phyloP scores from a whole-genome alignment of 2,329 filamentous ascomycete genomes.

The Lasiodiplodia theobromae region DNA sequence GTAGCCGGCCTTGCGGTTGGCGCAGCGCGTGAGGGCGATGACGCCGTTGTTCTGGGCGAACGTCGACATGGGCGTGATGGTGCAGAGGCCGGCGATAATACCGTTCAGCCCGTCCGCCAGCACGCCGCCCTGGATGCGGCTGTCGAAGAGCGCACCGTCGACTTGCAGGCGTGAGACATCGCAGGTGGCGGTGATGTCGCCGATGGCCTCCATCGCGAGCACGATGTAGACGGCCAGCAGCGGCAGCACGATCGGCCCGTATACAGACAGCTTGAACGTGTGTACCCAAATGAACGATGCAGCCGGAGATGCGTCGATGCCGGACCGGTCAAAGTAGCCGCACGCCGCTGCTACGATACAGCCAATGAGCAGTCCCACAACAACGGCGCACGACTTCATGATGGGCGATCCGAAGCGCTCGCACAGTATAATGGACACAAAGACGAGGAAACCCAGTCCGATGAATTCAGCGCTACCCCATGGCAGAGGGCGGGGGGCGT shows the following conservation, averaged over 20 bases:
- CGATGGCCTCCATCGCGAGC: constrained; percentile 77
- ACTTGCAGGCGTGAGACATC: constrained; percentile 81
- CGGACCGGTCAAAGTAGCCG: constrained; percentile 78
- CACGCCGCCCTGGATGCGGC: constrained; percentile 79
- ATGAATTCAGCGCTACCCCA: constrained; percentile 84
- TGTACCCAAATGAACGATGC: constrained; percentile 81
- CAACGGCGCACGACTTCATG: constrained; percentile 81
- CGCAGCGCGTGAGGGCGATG: constrained; percentile 81
- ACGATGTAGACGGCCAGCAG: constrained; percentile 70
- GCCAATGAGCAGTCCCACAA: constrained; percentile 75
- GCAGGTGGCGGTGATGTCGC: constrained; percentile 81
- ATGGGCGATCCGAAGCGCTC: constrained; percentile 83
- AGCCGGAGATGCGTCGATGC: constrained; percentile 74
- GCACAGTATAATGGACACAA: constrained; percentile 78
- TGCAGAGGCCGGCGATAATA: constrained; percentile 76
- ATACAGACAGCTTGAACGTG: constrained; percentile 75
- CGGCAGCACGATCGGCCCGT: constrained; percentile 76
- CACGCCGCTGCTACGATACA: constrained; percentile 80
- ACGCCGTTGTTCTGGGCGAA: constrained; percentile 89
- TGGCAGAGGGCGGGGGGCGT: constrained; percentile 72
- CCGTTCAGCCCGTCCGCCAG: constrained; percentile 80
- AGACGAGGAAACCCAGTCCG: constrained; percentile 80
- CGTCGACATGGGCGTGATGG: constrained; percentile 79
- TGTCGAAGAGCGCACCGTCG: constrained; percentile 74
- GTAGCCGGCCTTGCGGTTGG: constrained; percentile 81